These are phyloP conservation scores for Moniliella sp. DNA, from an alignment of 1,284 basidiomycete genomes.

Conservation along the genomic window DNA sequence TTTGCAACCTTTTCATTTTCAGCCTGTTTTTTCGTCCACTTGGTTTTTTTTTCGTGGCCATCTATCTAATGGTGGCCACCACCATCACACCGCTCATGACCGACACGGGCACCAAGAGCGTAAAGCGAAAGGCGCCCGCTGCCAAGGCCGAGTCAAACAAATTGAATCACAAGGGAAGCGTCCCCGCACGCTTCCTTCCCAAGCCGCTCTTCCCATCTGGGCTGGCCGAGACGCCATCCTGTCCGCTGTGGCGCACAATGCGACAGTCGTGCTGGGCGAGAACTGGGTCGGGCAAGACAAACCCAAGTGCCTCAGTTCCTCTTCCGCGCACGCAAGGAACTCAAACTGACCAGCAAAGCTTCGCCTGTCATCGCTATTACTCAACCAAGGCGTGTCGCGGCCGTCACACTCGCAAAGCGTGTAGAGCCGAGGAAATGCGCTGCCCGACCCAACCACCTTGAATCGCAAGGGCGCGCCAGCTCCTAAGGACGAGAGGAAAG, in stretches of 20 bases:
- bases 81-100: no score
- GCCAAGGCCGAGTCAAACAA: no score
- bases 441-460: no score
- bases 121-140: no score
- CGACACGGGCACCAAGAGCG: no score
- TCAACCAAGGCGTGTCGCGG: conserved; percentile 79
- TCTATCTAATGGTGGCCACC: no score
- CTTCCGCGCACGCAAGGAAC: conserved; percentile 36
- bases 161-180: no score
- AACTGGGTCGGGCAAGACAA: conserved; percentile 46
- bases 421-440: conserved; percentile 68
- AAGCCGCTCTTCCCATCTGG: conserved; percentile 25
- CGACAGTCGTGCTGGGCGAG: conserved; percentile 79
- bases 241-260: conserved; percentile 41
- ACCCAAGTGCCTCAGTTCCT: conserved; percentile 65
- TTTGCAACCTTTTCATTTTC: no score
- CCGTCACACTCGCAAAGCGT: conserved; percentile 68
- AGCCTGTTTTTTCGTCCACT: no score
- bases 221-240: conserved; percentile 13
- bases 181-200: no score
- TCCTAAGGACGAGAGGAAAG: neutral
- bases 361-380: conserved; percentile 39
- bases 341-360: neutral
- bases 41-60: no score
- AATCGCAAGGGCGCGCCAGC: neutral